These are phyloP conservation scores for Myxozyma monticola DNA, from an alignment of 805 yeast genomes.

Conservation along the genomic window DNA sequence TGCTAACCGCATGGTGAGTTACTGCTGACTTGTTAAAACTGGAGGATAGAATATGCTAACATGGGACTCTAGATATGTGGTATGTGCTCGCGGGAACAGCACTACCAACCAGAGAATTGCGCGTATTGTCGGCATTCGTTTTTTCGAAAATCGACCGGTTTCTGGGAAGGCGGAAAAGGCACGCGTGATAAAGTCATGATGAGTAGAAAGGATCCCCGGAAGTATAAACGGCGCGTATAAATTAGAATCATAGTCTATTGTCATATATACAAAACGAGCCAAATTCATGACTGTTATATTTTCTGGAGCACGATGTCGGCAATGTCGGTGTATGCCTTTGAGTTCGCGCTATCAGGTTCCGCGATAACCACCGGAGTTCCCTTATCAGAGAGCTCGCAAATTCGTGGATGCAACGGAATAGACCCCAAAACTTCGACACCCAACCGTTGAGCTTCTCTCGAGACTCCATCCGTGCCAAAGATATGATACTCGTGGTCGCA, in stretches of 20 bases:
- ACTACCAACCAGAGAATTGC: constrained; percentile 39
- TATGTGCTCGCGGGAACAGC: constrained; percentile 45
- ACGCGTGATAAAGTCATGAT: constrained; percentile 43
- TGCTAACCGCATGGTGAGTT: constrained; percentile 42
- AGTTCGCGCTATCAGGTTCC: constrained; percentile 41
- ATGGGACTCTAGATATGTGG: constrained; percentile 39
- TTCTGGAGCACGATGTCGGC: constrained; percentile 45
- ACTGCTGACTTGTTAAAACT: not conserved
- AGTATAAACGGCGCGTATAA: constrained; percentile 36
- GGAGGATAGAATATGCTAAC: not conserved
- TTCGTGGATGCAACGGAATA: constrained; percentile 63
- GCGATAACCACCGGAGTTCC: constrained; percentile 64
- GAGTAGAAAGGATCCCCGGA: constrained; percentile 46
- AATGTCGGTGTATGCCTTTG: constrained; percentile 50
- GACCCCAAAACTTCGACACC: constrained; percentile 59
- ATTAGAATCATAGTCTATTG: not conserved
- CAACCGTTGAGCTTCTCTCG: constrained; percentile 48
- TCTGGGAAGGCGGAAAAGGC: constrained; percentile 50
- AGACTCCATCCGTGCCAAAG: constrained; percentile 68
- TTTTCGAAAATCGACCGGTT: constrained; percentile 39
- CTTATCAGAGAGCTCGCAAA: constrained; percentile 60
- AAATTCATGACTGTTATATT: constrained; percentile 9
- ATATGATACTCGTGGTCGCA: constrained; percentile 72
- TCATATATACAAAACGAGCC: constrained; percentile 8
- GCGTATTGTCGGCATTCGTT: constrained; percentile 42